These are phyloP conservation scores for Saraca asoca DNA, from an alignment of 331 rosid species.

Conservation along the genomic window DNA sequence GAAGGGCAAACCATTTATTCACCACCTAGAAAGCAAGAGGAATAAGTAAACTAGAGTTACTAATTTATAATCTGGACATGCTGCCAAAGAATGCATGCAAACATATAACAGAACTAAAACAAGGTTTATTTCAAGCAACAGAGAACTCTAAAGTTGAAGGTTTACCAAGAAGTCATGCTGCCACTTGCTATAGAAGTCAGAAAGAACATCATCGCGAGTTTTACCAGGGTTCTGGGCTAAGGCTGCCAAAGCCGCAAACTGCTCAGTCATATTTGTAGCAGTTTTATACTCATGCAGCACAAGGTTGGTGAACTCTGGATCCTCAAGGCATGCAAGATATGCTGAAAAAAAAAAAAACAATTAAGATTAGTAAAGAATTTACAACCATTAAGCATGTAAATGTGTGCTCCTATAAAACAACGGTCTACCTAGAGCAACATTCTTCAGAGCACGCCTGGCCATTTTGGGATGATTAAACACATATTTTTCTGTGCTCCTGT, in stretches of 20 bases:
- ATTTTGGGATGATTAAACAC: conserved; percentile 67
- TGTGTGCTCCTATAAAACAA: conserved; percentile 20
- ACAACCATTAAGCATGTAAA: conserved; percentile 18
- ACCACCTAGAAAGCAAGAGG: conserved; percentile 66
- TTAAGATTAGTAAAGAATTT: conserved; percentile 24
- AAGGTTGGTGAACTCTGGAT: conserved; percentile 49
- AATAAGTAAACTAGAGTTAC: not conserved
- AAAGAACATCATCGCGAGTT: conserved; percentile 79
- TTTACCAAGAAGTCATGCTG: conserved; percentile 79
- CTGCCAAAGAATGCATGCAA: conserved; percentile 14
- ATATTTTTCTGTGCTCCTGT: conserved; percentile 71
- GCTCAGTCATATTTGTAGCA: conserved; percentile 98
- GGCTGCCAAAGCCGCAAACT: conserved; percentile 91
- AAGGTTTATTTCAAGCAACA: not conserved
- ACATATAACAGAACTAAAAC: conserved; percentile 1
- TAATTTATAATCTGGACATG: conserved; percentile 7
- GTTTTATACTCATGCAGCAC: conserved; percentile 66
- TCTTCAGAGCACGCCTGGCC: conserved; percentile 96
- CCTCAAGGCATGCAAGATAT: conserved; percentile 78
- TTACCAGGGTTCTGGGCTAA: conserved; percentile 84
- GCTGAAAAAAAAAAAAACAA: conserved; percentile 45
- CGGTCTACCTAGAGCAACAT: conserved; percentile 73
- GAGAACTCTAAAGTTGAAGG: no score
- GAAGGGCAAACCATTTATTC: conserved; percentile 96
- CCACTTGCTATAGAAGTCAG: conserved; percentile 84